phyloP scores from a whole-genome alignment of 2,329 filamentous ascomycete species.

The Endoconidiophora polonica region DNA sequence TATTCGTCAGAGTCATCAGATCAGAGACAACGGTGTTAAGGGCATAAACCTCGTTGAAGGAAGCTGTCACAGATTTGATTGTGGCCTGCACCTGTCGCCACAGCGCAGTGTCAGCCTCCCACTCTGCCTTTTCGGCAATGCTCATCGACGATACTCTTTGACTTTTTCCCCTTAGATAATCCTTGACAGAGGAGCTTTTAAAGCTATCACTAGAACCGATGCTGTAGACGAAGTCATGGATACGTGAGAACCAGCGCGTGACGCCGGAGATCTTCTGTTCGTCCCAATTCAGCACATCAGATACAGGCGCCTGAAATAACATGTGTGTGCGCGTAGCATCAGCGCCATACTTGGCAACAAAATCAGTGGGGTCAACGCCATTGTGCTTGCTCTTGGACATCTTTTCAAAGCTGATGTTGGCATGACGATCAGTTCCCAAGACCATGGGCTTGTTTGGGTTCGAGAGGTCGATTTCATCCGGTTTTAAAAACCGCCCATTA shows the following conservation, averaged over 20 bases:
- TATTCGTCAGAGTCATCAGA: constrained; percentile 66
- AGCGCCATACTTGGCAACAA: constrained; percentile 60
- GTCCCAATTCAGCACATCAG: constrained; percentile 76
- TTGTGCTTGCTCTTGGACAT: constrained; percentile 96
- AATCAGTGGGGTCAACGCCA: constrained; percentile 63
- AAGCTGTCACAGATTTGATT: constrained; percentile 48
- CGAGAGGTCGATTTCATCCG: constrained; percentile 53
- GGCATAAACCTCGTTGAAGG: constrained; percentile 54
- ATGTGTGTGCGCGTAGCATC: constrained; percentile 77
- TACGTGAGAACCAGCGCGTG: constrained; percentile 58
- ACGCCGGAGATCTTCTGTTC: constrained; percentile 67
- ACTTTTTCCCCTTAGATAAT: constrained; percentile 23
- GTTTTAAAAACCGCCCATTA: constrained; percentile 60
- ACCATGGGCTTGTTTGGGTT: constrained; percentile 41
- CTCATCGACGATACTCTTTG: constrained; percentile 19
- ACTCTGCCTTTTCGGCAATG: constrained; percentile 21
- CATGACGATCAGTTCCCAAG: constrained; percentile 38
- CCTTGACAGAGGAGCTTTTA: constrained; percentile 16
- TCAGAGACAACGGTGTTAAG: constrained; percentile 75
- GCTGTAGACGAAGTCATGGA: constrained; percentile 40
- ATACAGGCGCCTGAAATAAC: constrained; percentile 73
- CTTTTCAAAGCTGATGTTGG: constrained; percentile 61
- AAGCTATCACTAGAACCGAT: neutral
- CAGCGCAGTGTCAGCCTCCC: constrained; percentile 33
- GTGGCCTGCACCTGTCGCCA: constrained; percentile 53